phyloP scores from a whole-genome alignment of 306 rosid species.

The Vigna hirtella region DNA sequence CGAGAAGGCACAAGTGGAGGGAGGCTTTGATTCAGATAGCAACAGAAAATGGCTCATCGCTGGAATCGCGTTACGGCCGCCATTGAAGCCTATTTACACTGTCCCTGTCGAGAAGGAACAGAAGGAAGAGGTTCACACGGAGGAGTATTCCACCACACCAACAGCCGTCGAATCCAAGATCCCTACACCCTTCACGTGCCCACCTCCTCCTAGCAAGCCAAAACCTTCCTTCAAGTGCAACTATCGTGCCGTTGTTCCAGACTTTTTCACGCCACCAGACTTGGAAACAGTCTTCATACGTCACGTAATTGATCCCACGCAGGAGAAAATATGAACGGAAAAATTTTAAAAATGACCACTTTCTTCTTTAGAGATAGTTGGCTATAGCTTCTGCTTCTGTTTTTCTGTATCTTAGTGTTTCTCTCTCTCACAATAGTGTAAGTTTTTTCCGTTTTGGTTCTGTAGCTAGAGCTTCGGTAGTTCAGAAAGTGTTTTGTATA shows the following conservation, averaged over 20 bases:
- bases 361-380: constrained; percentile 11
- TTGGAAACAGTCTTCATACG: constrained; percentile 74
- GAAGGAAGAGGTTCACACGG: constrained; percentile 27
- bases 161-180: constrained; percentile 67
- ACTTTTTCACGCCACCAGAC: constrained; percentile 76
- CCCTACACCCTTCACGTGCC: constrained; percentile 62
- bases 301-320: constrained; percentile 49
- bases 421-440: constrained; percentile 1
- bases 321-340: not conserved
- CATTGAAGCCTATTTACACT: constrained; percentile 69
- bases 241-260: constrained; percentile 48
- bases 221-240: constrained; percentile 66
- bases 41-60: constrained; percentile 67
- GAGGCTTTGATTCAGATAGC: constrained; percentile 54
- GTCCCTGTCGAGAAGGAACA: constrained; percentile 31
- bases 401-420: constrained; percentile 20
- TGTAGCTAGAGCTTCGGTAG: constrained; percentile 31
- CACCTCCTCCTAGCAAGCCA: constrained; percentile 80
- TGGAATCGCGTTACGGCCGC: constrained; percentile 66
- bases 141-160: constrained; percentile 68
- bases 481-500: constrained; percentile 46
- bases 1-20: constrained; percentile 55
- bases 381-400: constrained; percentile 9
- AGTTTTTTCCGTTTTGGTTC: constrained; percentile 18
- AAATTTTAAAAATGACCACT: not conserved